A percentile compares a stretch with the other conserved stretches of the same genome.
Conservation (phyloP, 768 basidiomycete genomes). For the Coprinellus micaceus region DNA sequence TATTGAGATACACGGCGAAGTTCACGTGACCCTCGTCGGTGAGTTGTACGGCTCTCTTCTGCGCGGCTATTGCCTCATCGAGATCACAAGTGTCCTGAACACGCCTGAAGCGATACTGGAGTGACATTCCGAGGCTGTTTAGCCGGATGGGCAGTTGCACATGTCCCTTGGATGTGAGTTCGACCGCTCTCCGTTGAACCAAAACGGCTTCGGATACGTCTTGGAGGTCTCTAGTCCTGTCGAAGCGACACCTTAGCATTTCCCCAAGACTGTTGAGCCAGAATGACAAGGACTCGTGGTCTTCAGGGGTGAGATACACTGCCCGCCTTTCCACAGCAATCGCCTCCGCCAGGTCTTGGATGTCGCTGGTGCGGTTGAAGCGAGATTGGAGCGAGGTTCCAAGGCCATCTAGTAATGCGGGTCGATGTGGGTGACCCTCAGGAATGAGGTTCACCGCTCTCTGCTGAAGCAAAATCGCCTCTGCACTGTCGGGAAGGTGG, state of each 20-base stretch:
- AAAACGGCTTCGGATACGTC: slow-evolving; percentile 13
- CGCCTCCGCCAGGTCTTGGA: neutral
- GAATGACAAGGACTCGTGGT: neutral
- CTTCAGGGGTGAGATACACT: neutral
- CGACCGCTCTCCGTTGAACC: slow-evolving; percentile 17
- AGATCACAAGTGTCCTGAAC: neutral
- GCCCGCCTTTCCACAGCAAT: neutral
- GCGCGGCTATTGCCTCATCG: slow-evolving; percentile 7
- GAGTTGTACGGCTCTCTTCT: slow-evolving; percentile 12
- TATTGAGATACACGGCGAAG: neutral
- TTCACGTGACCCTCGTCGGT: neutral
- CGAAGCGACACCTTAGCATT: neutral
- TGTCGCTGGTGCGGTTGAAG: neutral
- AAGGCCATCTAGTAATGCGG: slow-evolving; percentile 1
- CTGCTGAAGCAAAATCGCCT: slow-evolving; percentile 9
- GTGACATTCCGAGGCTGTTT: slow-evolving; percentile 1
- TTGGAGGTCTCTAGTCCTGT: neutral
- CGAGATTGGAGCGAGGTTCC: neutral
- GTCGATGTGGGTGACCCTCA: neutral
- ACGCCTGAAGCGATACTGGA: neutral
- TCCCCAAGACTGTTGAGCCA: neutral
- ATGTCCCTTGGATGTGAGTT: slow-evolving; percentile 10
- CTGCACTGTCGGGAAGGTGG: slow-evolving; percentile 1
- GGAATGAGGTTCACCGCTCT: slow-evolving; percentile 9
- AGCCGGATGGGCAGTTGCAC: neutral